phyloP scores from a whole-genome alignment of 768 basidiomycete species.

The Cubamyces lactineus region DNA sequence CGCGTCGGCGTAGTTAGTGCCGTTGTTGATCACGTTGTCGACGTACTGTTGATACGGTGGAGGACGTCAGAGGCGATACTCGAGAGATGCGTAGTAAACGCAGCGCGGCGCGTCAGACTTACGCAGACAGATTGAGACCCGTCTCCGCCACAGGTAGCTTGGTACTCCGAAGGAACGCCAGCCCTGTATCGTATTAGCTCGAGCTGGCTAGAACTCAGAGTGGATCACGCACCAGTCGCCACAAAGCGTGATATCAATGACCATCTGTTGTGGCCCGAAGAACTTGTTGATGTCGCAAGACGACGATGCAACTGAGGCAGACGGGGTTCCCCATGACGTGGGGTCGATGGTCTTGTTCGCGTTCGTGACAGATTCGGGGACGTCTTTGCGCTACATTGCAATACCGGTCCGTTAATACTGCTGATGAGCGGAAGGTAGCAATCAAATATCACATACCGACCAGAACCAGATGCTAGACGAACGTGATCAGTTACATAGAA shows the following conservation, averaged over 20 bases:
- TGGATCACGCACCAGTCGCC: slow-evolving; percentile 44
- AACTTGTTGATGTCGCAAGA: slow-evolving; percentile 48
- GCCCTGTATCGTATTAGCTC: slow-evolving; percentile 43
- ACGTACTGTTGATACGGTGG: slow-evolving; percentile 39
- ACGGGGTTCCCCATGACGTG: slow-evolving; percentile 49
- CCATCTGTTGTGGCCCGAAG: slow-evolving; percentile 53
- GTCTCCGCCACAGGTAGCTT: slow-evolving; percentile 42
- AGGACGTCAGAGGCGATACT: background rate
- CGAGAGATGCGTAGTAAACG: no score
- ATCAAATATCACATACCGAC: slow-evolving; percentile 36
- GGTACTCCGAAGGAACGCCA: slow-evolving; percentile 49
- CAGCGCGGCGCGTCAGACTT: background rate
- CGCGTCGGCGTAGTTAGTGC: slow-evolving; percentile 49
- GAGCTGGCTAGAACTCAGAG: no score
- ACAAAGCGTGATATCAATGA: slow-evolving; percentile 62
- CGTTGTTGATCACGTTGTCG: slow-evolving; percentile 52
- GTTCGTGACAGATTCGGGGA: slow-evolving; percentile 42
- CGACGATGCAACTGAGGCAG: slow-evolving; percentile 43
- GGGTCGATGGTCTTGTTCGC: slow-evolving; percentile 41
- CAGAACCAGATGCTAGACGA: slow-evolving; percentile 53
- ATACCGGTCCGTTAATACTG: background rate
- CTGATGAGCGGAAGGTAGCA: background rate
- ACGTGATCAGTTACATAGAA: background rate
- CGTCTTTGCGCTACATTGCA: slow-evolving; percentile 37
- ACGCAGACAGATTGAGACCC: slow-evolving; percentile 39